Evolutionary conservation across 1,139 yeast species (phyloP).

Genomic region (Candida labiduridarum): DNA sequence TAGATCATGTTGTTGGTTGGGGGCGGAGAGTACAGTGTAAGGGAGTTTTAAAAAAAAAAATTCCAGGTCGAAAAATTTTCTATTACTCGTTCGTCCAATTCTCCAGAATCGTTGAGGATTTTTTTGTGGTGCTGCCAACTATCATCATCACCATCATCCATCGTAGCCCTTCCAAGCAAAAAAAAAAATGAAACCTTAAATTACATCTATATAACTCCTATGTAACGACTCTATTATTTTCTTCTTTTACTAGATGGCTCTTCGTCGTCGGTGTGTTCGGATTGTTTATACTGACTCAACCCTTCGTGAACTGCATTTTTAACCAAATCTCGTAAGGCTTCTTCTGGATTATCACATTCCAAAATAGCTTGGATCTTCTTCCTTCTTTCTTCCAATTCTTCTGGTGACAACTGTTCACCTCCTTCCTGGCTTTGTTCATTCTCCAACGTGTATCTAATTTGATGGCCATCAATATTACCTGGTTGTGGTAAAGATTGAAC

Average conservation of each 20-base stretch:
- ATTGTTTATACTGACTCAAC: conserved; percentile 30
- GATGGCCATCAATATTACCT: conserved; percentile 51
- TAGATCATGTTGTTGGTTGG: conserved; percentile 12
- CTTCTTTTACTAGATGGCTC: conserved; percentile 28
- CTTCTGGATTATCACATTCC: conserved; percentile 77
- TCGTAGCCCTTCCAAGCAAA: background rate
- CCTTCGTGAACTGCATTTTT: conserved; percentile 63
- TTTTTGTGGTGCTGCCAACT: background rate
- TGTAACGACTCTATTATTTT: conserved; percentile 11
- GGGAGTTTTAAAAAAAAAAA: background rate
- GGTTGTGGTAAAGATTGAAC: conserved; percentile 41
- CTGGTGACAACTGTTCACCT: conserved; percentile 26
- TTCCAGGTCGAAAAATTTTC: conserved; percentile 4
- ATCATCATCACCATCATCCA: background rate
- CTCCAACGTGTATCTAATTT: conserved; percentile 59
- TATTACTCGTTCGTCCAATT: background rate
- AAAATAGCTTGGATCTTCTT: conserved; percentile 69
- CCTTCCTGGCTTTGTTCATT: conserved; percentile 45
- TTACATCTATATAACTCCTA: background rate
- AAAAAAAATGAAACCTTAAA: background rate
- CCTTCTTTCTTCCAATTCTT: conserved; percentile 54
- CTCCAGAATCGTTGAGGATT: background rate
- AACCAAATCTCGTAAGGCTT: conserved; percentile 69
- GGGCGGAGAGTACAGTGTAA: background rate
- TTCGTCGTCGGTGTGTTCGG: conserved; percentile 16